Evolutionary conservation across 2,329 filamentous ascomycete genomes (phyloP), one percentile per base, ranked within the genome.

Genomic region (Stemphylium beticola): DNA sequence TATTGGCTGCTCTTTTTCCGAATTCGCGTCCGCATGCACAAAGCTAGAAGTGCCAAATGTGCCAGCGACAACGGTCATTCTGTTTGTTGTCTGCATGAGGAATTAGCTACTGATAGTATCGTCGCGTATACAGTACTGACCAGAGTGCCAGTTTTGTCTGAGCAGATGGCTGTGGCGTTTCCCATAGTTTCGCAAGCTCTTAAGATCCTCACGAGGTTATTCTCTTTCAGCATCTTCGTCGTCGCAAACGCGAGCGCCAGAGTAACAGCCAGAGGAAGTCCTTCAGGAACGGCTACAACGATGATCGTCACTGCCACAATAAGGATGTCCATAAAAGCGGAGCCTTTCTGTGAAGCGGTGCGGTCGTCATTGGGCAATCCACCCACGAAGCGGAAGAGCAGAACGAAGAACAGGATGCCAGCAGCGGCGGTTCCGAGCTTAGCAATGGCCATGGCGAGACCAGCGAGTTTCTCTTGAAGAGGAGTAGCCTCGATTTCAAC

Each of bases 401-500:
- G 65, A 8, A 77, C 60, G 50, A 76, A 63, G 66, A 78, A 77
- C 9, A 77, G 62, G 5, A 78, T 49, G 33, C 62, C 58, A 29
- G 74, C 72, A 38, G 72, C 79, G 15, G 67, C 58, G 49, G 63
- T 68, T 57, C 82, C 83, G 44, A 83, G 72, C 62, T 81, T 81
- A 7, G 81, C 81, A 39, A 84, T 83, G 32, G 75, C 74, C 47
- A 82, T 77, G 20, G 82, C 82, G 18, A 85, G 75, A 34, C 70
- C 65, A 48, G 81, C 79, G 3, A 85, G 76, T 65, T 84, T 85
- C 62, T 78, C 79, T 67, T 85, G 82, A 17, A 85, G 72, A 0
- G 82, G 82, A 0, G 82, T 85, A 11, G 80, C 72, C 52, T 83
- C 82, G 49, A 80, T 75, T 24, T 83, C 81, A 9, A 79, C 80